These are phyloP conservation scores for Saccharomyces paradoxus DNA, from an alignment of 805 yeast species.

Conservation along the genomic window DNA sequence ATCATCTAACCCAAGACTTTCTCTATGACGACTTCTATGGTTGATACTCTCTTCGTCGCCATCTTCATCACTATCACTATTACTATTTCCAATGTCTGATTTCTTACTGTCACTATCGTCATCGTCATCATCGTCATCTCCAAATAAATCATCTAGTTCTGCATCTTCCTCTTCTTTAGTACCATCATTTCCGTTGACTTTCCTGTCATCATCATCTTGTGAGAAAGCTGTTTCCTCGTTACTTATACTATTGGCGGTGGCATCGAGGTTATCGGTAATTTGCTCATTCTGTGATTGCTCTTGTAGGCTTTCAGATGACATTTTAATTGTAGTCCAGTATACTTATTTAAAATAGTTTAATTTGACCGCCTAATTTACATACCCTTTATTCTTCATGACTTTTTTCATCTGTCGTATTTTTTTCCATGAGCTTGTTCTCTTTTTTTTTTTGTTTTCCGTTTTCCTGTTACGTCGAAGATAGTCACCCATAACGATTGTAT, in stretches of 20 bases:
- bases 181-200: slow-evolving; percentile 1
- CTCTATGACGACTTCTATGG: slow-evolving; percentile 16
- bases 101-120: slow-evolving; percentile 6
- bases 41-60: slow-evolving; percentile 11
- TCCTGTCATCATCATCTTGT: slow-evolving; percentile 6
- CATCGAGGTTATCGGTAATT: neutral
- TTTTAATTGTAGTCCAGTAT: neutral
- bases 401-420: neutral
- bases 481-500: neutral
- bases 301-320: neutral
- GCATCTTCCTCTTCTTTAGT: slow-evolving; percentile 27
- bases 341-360: neutral
- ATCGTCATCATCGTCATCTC: slow-evolving; percentile 30
- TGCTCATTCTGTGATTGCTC: neutral
- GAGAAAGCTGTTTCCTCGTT: slow-evolving; percentile 1
- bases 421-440: neutral
- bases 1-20: slow-evolving; percentile 19
- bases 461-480: neutral
- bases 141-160: slow-evolving; percentile 38
- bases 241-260: neutral
- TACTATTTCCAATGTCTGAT: slow-evolving; percentile 12
- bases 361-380: neutral
- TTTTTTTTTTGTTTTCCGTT: neutral
- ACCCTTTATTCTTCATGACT: neutral
- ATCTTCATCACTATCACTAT: slow-evolving; percentile 19